Evolutionary conservation across 148 eudicot species (phyloP).

Genomic region (Diospyros kaki): DNA sequence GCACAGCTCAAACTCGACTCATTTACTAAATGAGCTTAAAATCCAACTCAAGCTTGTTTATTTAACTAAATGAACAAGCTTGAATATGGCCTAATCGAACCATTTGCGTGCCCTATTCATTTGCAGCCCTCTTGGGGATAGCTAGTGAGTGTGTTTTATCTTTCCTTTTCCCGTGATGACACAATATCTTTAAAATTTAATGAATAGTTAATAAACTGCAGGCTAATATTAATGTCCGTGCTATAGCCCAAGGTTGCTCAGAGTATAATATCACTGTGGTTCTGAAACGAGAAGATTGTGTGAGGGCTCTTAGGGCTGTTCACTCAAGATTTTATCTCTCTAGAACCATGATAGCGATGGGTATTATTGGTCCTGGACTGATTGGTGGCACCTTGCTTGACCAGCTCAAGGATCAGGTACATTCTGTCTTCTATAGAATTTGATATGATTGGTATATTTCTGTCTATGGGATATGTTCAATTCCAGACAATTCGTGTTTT

Average conservation of each 20-base stretch:
- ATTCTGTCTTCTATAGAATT: background rate
- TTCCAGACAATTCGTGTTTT: background rate
- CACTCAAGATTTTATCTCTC: slow-evolving; percentile 97
- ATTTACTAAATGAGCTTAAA: too few species aligned
- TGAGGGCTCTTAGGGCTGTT: slow-evolving; percentile 82
- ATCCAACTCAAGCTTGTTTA: too few species aligned
- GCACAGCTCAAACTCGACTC: too few species aligned
- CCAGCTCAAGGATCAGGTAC: slow-evolving; percentile 92
- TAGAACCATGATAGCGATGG: slow-evolving; percentile 88
- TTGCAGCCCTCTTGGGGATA: too few species aligned
- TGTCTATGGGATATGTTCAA: background rate
- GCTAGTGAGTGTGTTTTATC: background rate
- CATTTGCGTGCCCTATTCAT: too few species aligned
- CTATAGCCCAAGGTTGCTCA: slow-evolving; percentile 98
- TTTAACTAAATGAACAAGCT: too few species aligned
- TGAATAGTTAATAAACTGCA: slow-evolving; percentile 30
- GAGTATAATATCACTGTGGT: slow-evolving; percentile 95
- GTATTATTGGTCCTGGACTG: slow-evolving; percentile 95
- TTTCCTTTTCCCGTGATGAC: background rate
- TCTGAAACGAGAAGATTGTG: slow-evolving; percentile 81
- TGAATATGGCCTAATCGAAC: too few species aligned
- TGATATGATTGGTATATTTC: background rate
- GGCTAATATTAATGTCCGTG: slow-evolving; percentile 95
- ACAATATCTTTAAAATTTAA: background rate
- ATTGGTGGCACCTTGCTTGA: slow-evolving; percentile 92